phyloP scores from a whole-genome alignment of 345 rosid species.

The Kandelia obovata region DNA sequence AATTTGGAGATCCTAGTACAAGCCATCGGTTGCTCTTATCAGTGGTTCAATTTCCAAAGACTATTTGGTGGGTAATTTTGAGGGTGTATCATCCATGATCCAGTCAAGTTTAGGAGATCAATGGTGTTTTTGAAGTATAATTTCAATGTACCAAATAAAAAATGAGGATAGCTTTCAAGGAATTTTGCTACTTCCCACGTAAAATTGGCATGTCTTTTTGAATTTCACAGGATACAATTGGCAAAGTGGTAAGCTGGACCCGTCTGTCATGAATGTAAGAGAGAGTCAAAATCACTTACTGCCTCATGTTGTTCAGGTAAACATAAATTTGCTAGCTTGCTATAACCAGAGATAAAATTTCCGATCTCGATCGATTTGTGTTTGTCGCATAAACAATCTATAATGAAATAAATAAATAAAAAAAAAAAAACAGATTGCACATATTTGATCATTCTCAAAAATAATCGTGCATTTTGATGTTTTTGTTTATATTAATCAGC shows the following conservation, averaged over 20 bases:
- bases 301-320: conserved; percentile 72
- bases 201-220: neutral
- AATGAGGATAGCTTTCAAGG: neutral
- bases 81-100: too few relatives aligned
- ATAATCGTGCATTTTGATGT: neutral
- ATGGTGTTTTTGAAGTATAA: neutral
- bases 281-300: conserved; percentile 32
- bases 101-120: too few relatives aligned
- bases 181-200: neutral
- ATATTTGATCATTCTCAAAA: neutral
- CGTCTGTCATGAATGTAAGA: conserved; percentile 61
- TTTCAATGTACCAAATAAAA: neutral
- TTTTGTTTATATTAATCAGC: neutral
- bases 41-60: conserved; percentile 84
- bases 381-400: too few relatives aligned
- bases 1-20: conserved; percentile 50
- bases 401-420: too few relatives aligned
- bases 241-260: conserved; percentile 70
- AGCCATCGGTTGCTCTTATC: conserved; percentile 69
- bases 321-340: neutral
- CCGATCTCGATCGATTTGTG: too few relatives aligned
- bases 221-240: conserved; percentile 61
- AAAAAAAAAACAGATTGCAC: too few relatives aligned
- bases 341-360: too few relatives aligned
- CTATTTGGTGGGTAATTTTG: conserved; percentile 50